Evolutionary conservation across 75 land plant genomes (phyloP).

Genomic region (Chamaecyparis obtusa): DNA sequence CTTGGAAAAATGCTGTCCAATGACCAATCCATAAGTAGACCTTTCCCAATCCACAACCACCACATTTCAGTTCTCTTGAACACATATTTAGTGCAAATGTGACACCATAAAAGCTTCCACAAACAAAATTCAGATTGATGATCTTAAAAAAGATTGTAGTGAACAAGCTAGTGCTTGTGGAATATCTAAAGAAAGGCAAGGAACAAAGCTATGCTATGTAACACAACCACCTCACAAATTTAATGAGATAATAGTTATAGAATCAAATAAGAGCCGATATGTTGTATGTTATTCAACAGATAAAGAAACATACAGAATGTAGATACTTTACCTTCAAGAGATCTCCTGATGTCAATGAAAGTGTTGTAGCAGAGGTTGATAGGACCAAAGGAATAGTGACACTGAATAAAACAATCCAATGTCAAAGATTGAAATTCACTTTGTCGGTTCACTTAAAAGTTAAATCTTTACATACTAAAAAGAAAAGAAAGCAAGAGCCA

Average conservation of each 20-base stretch:
- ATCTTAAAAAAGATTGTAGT: background rate
- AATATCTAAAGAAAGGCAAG: background rate
- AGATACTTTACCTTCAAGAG: slow-evolving; percentile 30
- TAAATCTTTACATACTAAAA: background rate
- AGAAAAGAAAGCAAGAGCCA: background rate
- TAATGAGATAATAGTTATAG: background rate
- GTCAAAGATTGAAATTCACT: background rate
- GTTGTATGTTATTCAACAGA: background rate
- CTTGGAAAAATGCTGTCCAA: background rate
- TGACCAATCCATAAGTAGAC: background rate
- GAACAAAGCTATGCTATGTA: background rate
- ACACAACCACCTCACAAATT: background rate
- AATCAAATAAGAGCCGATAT: background rate
- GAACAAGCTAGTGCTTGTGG: background rate
- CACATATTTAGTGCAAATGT: background rate
- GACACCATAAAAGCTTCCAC: background rate
- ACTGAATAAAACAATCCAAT: slow-evolving; percentile 26
- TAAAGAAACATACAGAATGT: background rate
- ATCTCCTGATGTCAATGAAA: slow-evolving; percentile 56
- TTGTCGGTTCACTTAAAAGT: background rate
- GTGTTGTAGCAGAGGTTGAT: slow-evolving; percentile 53
- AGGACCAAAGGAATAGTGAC: slow-evolving; percentile 54
- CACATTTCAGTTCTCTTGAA: background rate
- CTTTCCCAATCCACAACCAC: background rate
- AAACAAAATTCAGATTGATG: background rate